phyloP scores from a whole-genome alignment of 768 basidiomycete genomes.

The Royoungia palumana region DNA sequence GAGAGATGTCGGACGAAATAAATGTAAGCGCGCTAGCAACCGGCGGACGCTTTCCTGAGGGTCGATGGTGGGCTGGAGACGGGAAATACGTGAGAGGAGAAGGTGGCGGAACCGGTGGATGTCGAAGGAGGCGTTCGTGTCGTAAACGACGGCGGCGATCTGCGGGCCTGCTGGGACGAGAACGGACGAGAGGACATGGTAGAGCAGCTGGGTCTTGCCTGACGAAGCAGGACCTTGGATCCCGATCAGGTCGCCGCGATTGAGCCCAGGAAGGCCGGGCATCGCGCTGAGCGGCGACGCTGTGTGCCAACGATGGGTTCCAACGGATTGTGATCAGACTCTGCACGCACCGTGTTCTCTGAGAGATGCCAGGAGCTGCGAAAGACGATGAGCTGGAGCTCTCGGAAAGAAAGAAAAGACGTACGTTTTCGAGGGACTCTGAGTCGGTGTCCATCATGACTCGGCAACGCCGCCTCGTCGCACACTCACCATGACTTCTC shows the following conservation, averaged over 20 bases:
- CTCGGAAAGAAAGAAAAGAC: slow-evolving; percentile 7
- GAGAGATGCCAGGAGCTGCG: slow-evolving; percentile 43
- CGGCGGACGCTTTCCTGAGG: slow-evolving; percentile 31
- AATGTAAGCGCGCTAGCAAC: slow-evolving; percentile 54
- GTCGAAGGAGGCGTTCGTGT: slow-evolving; percentile 67
- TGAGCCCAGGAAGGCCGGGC: slow-evolving; percentile 29
- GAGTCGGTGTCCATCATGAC: slow-evolving; percentile 8
- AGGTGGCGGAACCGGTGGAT: slow-evolving; percentile 51
- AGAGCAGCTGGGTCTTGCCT: slow-evolving; percentile 79
- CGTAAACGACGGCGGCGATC: slow-evolving; percentile 64
- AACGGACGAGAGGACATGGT: slow-evolving; percentile 57
- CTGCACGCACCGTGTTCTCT: slow-evolving; percentile 36
- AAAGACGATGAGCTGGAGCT: slow-evolving; percentile 5
- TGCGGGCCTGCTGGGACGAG: slow-evolving; percentile 51
- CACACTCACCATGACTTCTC: slow-evolving; percentile 35
- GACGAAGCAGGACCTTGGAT: slow-evolving; percentile 71
- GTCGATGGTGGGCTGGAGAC: slow-evolving; percentile 19
- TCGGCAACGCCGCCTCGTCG: not conserved
- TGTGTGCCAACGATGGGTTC: slow-evolving; percentile 18
- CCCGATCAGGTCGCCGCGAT: slow-evolving; percentile 65
- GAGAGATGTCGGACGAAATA: slow-evolving; percentile 69
- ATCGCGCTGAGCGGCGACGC: slow-evolving; percentile 24
- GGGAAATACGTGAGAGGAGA: slow-evolving; percentile 45
- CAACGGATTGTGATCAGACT: not conserved
- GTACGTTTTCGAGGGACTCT: slow-evolving; percentile 36